Percentiles rank a stretch among this genome's conserved stretches.
These are phyloP conservation scores for Phylloporus scabripes DNA, from an alignment of 768 basidiomycete species.

Conservation along the genomic window DNA sequence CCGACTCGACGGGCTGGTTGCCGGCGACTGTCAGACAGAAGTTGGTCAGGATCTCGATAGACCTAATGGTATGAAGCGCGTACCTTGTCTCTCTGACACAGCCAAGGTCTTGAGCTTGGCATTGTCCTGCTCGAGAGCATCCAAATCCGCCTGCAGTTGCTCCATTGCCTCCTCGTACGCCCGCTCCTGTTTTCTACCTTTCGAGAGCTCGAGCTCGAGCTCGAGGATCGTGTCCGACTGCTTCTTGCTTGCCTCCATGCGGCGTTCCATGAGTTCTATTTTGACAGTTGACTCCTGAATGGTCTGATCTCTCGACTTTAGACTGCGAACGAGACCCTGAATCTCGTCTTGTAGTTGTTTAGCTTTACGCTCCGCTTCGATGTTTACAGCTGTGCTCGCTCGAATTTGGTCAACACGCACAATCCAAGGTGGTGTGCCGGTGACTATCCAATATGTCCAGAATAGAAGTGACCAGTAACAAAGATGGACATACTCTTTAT, in stretches of 20 bases:
- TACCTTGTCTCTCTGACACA: slow-evolving; percentile 68
- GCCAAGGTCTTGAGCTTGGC: slow-evolving; percentile 68
- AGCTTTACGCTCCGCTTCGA: slow-evolving; percentile 89
- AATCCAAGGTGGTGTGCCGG: slow-evolving; percentile 81
- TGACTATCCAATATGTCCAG: slow-evolving; percentile 40
- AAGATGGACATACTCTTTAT: slow-evolving; percentile 56
- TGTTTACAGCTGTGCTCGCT: slow-evolving; percentile 73
- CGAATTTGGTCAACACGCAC: slow-evolving; percentile 78
- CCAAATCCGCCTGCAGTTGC: slow-evolving; percentile 84
- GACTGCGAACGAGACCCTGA: slow-evolving; percentile 75
- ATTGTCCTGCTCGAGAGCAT: slow-evolving; percentile 83
- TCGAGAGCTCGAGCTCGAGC: slow-evolving; percentile 74
- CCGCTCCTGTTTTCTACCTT: slow-evolving; percentile 81
- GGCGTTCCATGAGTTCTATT: slow-evolving; percentile 91
- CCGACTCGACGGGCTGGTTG: slow-evolving; percentile 49
- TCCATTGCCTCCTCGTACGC: slow-evolving; percentile 93
- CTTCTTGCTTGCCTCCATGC: slow-evolving; percentile 87
- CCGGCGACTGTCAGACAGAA: slow-evolving; percentile 37
- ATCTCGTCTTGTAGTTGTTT: slow-evolving; percentile 85
- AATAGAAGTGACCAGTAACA: neutral
- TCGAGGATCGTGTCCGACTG: slow-evolving; percentile 80
- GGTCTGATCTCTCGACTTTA: slow-evolving; percentile 84
- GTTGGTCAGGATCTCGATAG: neutral
- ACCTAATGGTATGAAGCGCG: slow-evolving; percentile 11
- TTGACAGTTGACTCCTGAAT: slow-evolving; percentile 88